phyloP scores from a whole-genome alignment of 208 protist genomes.

The Leishmania major region DNA sequence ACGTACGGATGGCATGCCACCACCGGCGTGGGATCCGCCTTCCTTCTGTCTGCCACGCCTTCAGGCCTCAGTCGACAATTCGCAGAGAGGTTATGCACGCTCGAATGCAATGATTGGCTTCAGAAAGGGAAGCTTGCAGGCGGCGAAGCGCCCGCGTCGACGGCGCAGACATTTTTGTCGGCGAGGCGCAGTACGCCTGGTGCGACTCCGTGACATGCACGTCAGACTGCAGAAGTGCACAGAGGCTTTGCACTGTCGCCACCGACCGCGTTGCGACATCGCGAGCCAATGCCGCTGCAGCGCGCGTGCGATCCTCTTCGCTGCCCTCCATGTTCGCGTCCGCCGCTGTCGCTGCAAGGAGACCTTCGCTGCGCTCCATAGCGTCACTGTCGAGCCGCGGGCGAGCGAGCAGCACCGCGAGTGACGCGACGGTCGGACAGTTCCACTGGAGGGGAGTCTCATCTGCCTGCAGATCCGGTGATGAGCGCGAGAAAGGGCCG shows the following conservation, averaged over 20 bases:
- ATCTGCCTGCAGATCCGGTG: conserved; percentile 1
- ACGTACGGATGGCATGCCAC: no score
- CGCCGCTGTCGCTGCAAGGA: background rate
- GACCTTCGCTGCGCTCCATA: conserved; percentile 9
- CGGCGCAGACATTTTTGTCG: conserved; percentile 10
- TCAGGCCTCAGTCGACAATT: conserved; percentile 1
- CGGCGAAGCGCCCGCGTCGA: conserved; percentile 34
- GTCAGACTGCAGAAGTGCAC: conserved; percentile 17
- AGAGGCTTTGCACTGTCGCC: conserved; percentile 16
- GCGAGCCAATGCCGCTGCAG: conserved; percentile 3
- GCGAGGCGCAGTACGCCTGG: conserved; percentile 1
- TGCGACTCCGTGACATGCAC: background rate
- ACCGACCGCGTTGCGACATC: conserved; percentile 10
- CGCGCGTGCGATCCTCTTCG: conserved; percentile 6
- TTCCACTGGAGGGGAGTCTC: conserved; percentile 13
- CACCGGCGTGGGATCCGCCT: background rate
- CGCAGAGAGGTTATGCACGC: conserved; percentile 17
- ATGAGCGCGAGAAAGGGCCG: no score
- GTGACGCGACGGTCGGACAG: conserved; percentile 7
- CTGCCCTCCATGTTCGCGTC: conserved; percentile 1
- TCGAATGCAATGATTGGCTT: conserved; percentile 14
- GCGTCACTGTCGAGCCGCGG: background rate
- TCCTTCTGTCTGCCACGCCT: background rate
- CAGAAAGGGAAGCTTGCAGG: conserved; percentile 25
- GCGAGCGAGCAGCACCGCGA: conserved; percentile 11